Evolutionary conservation across 2,329 filamentous ascomycete species (phyloP).

Genomic region (Claviceps paspali): DNA sequence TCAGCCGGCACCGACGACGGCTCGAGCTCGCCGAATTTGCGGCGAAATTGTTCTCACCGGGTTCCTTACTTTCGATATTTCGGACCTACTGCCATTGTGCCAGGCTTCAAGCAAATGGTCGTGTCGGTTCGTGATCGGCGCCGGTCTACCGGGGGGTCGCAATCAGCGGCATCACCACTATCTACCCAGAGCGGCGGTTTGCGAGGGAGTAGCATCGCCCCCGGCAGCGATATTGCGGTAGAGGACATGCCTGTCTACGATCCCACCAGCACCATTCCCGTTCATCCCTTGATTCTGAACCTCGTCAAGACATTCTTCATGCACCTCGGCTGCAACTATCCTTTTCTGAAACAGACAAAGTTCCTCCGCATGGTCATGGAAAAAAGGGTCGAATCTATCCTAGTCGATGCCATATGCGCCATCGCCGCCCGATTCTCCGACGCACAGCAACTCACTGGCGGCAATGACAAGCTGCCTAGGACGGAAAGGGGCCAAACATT

Average conservation of each 20-base stretch:
- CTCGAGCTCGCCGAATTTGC: conserved; percentile 27
- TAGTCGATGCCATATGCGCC: conserved; percentile 76
- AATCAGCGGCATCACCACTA: conserved; percentile 36
- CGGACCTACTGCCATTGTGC: conserved; percentile 79
- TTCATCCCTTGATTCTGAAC: conserved; percentile 59
- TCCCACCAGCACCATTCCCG: conserved; percentile 50
- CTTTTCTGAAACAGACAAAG: conserved; percentile 58
- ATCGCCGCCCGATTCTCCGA: conserved; percentile 69
- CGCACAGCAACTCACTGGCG: conserved; percentile 30
- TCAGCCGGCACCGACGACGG: conserved; percentile 10
- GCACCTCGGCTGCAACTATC: conserved; percentile 73
- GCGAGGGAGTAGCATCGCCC: conserved; percentile 23
- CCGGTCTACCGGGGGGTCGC: conserved; percentile 41
- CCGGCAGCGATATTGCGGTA: conserved; percentile 27
- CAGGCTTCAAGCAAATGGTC: conserved; percentile 88
- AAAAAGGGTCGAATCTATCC: conserved; percentile 66
- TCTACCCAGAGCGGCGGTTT: conserved; percentile 22
- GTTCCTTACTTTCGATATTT: conserved; percentile 88
- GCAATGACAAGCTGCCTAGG: conserved; percentile 31
- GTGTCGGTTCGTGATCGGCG: conserved; percentile 55
- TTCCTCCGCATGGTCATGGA: conserved; percentile 65
- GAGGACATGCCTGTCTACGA: conserved; percentile 63
- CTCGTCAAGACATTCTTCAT: conserved; percentile 69
- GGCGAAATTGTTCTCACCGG: conserved; percentile 41
- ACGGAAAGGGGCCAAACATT: conserved; percentile 65